Evolutionary conservation across 768 basidiomycete species (phyloP), one percentile per base, ranked within the genome.

Genomic region (Psilocybe subaeruginosa): DNA sequence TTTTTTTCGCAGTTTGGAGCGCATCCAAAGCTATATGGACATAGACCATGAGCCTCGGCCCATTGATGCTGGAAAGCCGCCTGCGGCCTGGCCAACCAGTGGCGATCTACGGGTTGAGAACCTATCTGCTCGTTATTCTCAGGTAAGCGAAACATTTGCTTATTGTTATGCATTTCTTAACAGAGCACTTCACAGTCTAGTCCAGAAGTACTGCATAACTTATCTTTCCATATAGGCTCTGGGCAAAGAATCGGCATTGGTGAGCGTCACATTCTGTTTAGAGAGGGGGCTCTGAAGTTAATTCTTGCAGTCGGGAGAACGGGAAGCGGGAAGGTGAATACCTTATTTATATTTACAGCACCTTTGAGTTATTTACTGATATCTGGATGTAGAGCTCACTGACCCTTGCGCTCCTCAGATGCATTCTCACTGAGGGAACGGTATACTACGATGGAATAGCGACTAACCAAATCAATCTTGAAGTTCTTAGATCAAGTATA

Each of bases 1-100:
- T 37, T 14, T 4, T 45, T 46, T 5, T 43, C 23, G 12, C 6
- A 59, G 58, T 27, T 52, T 59, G 50, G 58, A 59, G 49, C 88
- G 93, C 55, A 87, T 94, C 1, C 82, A 89, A 55, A 87, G 70
- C 4, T 89, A 86, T 66, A 71, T 88, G 19, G 68, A 76, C 35
- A 85, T 88, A 60, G 86, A 88, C 47, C 83, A 85, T 54, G 87
- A 89, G 69, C 78, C 79, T 4, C 72, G 74, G 61, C 62, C 76
- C 0, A 72, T 73, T 0, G 58, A 70, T 16, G 63, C 64, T 6
- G 80, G 79, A 51, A 72, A 71, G 45, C 86, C 85, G 4, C 84
- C 86, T 0, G 85, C 86, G 0, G 77, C 82, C 50, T 88, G 86
- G 85, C 85, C 86, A 1, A 73, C 84, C 5, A 81, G 80, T 9